phyloP scores from a whole-genome alignment of 179 eudicot species.

The Beta lomatogona region DNA sequence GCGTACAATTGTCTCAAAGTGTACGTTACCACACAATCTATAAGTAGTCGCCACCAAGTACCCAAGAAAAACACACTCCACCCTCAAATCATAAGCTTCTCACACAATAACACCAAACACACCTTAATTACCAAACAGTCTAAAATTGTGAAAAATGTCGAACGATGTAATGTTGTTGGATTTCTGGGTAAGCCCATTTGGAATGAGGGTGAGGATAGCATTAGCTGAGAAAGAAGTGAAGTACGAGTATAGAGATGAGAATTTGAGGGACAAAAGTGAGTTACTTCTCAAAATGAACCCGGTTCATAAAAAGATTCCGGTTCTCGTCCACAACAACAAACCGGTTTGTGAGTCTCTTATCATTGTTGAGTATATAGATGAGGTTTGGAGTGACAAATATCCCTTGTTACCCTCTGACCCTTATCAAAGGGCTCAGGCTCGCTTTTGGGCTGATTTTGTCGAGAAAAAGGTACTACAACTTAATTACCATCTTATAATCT shows the following conservation, averaged over 20 bases:
- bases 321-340: constrained; percentile 6
- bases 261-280: constrained; percentile 8
- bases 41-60: too few species aligned
- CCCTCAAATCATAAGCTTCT: too few species aligned
- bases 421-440: constrained; percentile 7
- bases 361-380: constrained; percentile 1
- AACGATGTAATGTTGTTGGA: neutral
- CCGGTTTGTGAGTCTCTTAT: constrained; percentile 9
- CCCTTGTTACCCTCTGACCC: constrained; percentile 12
- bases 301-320: constrained; percentile 13
- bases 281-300: constrained; percentile 13
- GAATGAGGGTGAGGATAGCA: constrained; percentile 11
- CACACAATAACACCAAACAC: too few species aligned
- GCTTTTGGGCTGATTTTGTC: constrained; percentile 15
- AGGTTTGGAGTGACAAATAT: neutral
- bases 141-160: neutral
- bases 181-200: constrained; percentile 6
- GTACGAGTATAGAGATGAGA: constrained; percentile 9
- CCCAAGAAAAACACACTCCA: too few species aligned
- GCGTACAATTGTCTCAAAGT: too few species aligned
- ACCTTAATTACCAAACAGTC: too few species aligned
- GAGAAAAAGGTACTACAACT: constrained; percentile 12
- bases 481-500: too few species aligned
- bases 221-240: neutral
- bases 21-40: too few species aligned